These are phyloP conservation scores for Cystobasidium ongulense DNA, from an alignment of 768 basidiomycete species.

Conservation along the genomic window DNA sequence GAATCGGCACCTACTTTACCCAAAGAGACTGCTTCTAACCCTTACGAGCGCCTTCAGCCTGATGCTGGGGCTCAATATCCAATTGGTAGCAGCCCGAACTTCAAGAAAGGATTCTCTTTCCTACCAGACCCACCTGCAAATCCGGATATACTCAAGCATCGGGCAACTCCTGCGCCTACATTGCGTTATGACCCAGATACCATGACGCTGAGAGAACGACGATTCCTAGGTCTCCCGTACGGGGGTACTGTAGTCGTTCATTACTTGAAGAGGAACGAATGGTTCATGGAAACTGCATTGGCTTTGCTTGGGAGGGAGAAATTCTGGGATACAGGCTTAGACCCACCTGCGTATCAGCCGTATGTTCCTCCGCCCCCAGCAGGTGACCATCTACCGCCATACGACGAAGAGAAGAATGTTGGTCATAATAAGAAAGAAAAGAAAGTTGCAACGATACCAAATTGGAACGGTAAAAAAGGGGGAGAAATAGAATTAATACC, in stretches of 20 bases:
- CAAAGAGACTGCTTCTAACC: background rate
- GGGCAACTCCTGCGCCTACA: constrained; percentile 36
- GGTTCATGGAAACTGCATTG: constrained; percentile 88
- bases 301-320: constrained; percentile 57
- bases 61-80: constrained; percentile 7
- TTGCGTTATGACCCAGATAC: constrained; percentile 37
- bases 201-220: constrained; percentile 34
- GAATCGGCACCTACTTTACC: background rate
- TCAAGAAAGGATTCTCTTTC: constrained; percentile 11
- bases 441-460: background rate
- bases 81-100: background rate
- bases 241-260: constrained; percentile 94
- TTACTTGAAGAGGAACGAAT: constrained; percentile 93
- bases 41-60: background rate
- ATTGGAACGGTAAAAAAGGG: constrained; percentile 2
- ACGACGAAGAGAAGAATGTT: background rate
- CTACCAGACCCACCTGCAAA: constrained; percentile 23
- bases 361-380: background rate
- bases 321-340: constrained; percentile 40
- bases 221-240: constrained; percentile 40
- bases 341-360: constrained; percentile 32
- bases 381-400: background rate
- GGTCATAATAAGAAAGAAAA: background rate
- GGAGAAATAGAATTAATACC: constrained; percentile 11
- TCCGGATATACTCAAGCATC: constrained; percentile 36